Evolutionary conservation across 2,329 filamentous ascomycete species (phyloP).

Genomic region (Trichoderma asperellum): DNA sequence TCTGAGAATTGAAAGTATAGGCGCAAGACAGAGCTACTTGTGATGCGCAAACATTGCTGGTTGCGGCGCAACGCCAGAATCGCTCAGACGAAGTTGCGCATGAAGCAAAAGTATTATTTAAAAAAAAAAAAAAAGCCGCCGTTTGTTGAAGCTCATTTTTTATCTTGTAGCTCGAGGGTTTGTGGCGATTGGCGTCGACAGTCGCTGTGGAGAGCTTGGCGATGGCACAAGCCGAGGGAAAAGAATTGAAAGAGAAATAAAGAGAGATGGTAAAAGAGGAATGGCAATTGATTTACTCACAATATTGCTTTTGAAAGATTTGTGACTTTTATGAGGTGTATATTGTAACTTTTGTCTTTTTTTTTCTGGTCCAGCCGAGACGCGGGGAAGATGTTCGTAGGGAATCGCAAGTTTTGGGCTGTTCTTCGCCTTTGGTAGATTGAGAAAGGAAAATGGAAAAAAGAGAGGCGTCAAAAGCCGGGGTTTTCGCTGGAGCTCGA

Average conservation of each 20-base stretch:
- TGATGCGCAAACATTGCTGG: slow-evolving; percentile 1
- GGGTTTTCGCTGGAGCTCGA: slow-evolving; percentile 23
- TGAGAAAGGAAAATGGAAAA: slow-evolving; percentile 18
- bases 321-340: background rate
- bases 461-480: slow-evolving; percentile 11
- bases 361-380: slow-evolving; percentile 20
- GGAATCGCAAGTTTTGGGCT: slow-evolving; percentile 4
- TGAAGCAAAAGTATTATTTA: background rate
- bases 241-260: background rate
- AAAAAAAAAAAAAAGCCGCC: background rate
- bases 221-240: background rate
- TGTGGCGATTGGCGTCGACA: background rate
- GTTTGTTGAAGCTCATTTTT: background rate
- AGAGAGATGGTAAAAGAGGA: background rate
- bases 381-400: slow-evolving; percentile 1
- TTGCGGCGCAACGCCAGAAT: slow-evolving; percentile 7
- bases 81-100: background rate
- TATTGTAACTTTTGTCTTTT: background rate
- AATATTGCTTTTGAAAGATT: background rate
- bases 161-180: background rate
- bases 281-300: slow-evolving; percentile 4
- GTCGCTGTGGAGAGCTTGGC: background rate
- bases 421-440: slow-evolving; percentile 16
- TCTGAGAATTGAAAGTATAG: background rate
- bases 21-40: background rate